phyloP scores from a whole-genome alignment of 192 early-diverging fungal genomes.

The Chytriomyces sp. region DNA sequence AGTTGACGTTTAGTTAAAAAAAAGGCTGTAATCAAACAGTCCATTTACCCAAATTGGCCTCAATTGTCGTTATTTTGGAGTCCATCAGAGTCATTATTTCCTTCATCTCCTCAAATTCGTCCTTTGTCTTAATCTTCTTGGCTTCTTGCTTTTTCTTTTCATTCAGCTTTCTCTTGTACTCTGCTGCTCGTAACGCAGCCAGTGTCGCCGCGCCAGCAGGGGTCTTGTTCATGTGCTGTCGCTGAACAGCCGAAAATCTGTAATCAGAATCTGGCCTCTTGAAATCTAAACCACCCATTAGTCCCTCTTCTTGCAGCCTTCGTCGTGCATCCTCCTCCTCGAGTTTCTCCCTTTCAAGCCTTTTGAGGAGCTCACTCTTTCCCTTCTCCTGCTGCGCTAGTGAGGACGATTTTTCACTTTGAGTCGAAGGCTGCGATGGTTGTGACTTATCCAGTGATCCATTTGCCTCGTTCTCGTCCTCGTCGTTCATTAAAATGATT shows the following conservation, averaged over 20 bases:
- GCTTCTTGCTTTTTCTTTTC: slow-evolving; percentile 1
- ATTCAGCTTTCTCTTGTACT: slow-evolving; percentile 10
- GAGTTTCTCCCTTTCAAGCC: neutral
- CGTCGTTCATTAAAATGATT: slow-evolving; percentile 15
- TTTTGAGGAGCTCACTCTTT: slow-evolving; percentile 3
- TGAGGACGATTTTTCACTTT: neutral
- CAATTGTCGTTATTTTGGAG: slow-evolving; percentile 37
- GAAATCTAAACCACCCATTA: neutral
- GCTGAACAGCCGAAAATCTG: neutral
- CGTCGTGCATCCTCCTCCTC: neutral
- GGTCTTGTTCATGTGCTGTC: neutral
- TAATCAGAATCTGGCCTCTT: neutral
- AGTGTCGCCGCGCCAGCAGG: neutral
- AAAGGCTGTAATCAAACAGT: neutral
- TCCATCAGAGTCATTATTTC: slow-evolving; percentile 42
- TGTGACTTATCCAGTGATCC: neutral
- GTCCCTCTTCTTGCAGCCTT: neutral
- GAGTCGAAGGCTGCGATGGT: neutral
- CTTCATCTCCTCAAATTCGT: slow-evolving; percentile 53
- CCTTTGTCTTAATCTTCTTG: slow-evolving; percentile 22
- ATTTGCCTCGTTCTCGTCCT: neutral
- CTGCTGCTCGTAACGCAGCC: slow-evolving; percentile 13
- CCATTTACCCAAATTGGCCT: slow-evolving; percentile 43
- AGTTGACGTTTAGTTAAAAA: neutral
- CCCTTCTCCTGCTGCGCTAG: neutral